Conservation (phyloP, 2,329 filamentous ascomycete species). For the Pseudopyricularia cyperi region DNA sequence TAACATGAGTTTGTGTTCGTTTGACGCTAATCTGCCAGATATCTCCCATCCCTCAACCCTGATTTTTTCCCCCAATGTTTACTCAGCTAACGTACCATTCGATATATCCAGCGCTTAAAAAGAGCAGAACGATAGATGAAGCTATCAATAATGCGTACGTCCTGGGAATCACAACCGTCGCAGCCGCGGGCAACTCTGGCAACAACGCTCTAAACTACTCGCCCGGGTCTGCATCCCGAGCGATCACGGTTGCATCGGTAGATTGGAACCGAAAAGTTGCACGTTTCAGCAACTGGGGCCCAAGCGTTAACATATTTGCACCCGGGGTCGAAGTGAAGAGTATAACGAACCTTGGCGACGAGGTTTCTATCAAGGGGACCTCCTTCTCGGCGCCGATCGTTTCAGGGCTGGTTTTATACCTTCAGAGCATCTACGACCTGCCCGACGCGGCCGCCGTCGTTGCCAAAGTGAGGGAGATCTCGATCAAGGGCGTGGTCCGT, state of each 20-base stretch:
- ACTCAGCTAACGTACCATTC: no score
- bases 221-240: conserved; percentile 32
- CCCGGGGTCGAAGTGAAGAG: conserved; percentile 34
- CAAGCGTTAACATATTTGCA: conserved; percentile 35
- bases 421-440: no score
- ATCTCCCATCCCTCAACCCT: conserved; percentile 33
- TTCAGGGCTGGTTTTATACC: no score
- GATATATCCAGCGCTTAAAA: no score
- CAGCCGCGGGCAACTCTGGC: conserved; percentile 40
- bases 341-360: no score
- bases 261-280: conserved; percentile 24
- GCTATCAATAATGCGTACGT: conserved; percentile 31
- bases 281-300: conserved; percentile 39
- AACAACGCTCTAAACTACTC: conserved; percentile 29
- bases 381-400: no score
- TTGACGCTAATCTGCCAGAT: conserved; percentile 16
- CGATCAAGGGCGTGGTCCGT: no score
- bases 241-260: conserved; percentile 40
- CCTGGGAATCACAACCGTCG: conserved; percentile 36
- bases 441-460: no score
- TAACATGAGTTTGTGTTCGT: conserved; percentile 36
- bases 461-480: no score
- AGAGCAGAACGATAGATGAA: no score
- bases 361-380: no score
- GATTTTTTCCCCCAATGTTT: no score